Evolutionary conservation across 2,329 filamentous ascomycete genomes (phyloP).

Genomic region (Grosmannia clavigera): DNA sequence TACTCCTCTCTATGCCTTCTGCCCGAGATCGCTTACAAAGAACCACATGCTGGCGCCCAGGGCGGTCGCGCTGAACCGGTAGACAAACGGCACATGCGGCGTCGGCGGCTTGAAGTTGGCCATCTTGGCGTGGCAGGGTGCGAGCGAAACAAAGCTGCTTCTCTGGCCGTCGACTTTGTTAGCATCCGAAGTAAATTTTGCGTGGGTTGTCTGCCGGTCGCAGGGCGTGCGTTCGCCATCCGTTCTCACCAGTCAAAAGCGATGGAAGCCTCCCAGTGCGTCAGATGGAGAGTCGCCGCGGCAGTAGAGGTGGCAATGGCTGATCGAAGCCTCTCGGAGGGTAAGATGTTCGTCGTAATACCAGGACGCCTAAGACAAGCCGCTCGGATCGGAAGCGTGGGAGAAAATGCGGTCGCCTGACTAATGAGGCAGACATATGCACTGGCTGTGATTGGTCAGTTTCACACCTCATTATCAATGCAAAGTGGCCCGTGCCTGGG

Average conservation of each 20-base stretch:
- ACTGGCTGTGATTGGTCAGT: neutral
- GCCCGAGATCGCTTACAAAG: conserved; percentile 50
- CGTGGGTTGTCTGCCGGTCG: neutral
- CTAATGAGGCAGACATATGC: neutral
- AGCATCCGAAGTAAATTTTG: neutral
- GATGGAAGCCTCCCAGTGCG: neutral
- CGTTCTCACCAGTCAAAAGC: neutral
- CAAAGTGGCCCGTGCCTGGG: neutral
- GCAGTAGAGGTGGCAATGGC: neutral
- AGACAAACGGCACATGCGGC: conserved; percentile 47
- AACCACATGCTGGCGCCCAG: conserved; percentile 98
- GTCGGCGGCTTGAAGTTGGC: conserved; percentile 14
- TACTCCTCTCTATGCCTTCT: neutral
- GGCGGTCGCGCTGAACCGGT: conserved; percentile 75
- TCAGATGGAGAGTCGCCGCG: neutral
- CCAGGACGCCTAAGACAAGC: neutral
- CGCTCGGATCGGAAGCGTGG: neutral
- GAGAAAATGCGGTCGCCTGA: neutral
- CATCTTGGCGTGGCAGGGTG: neutral
- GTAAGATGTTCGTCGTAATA: neutral
- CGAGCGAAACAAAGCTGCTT: neutral
- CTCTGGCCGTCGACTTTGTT: neutral
- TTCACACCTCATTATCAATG: neutral
- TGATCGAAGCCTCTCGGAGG: neutral
- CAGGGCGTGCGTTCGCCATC: neutral